phyloP scores from a whole-genome alignment of 345 rosid genomes.

The Eucalyptus paniculata region DNA sequence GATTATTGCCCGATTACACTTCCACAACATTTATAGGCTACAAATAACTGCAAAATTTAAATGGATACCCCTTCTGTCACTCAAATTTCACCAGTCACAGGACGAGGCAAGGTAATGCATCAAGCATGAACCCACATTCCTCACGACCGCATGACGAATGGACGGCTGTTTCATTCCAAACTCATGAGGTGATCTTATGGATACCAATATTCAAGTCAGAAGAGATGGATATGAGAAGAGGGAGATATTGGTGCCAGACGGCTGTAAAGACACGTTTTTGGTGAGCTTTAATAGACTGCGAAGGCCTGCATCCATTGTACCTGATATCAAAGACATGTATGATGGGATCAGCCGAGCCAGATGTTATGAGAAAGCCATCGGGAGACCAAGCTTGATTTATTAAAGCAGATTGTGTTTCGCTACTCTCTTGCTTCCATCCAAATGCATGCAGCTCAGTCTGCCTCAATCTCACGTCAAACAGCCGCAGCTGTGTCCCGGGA shows the following conservation, averaged over 20 bases:
- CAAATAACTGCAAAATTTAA: neutral
- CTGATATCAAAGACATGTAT: constrained; percentile 88
- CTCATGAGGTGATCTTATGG: constrained; percentile 31
- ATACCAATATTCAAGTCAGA: constrained; percentile 78
- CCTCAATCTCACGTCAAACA: constrained; percentile 74
- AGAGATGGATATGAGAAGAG: constrained; percentile 76
- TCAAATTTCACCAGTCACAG: neutral
- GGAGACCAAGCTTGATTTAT: constrained; percentile 95
- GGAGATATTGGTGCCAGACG: constrained; percentile 63
- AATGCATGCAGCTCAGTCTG: constrained; percentile 73
- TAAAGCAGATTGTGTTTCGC: constrained; percentile 86
- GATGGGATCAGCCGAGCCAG: constrained; percentile 91
- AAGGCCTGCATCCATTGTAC: constrained; percentile 60
- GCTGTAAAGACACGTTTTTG: constrained; percentile 85
- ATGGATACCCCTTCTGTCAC: neutral
- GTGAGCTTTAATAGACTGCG: constrained; percentile 82
- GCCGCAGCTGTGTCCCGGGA: constrained; percentile 65
- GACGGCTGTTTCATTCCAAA: neutral
- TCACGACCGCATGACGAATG: neutral
- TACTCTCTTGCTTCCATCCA: constrained; percentile 95
- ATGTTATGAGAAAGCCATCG: constrained; percentile 64
- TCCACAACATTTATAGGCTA: neutral
- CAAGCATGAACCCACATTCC: neutral
- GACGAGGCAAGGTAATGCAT: neutral
- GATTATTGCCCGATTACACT: neutral